phyloP scores from a whole-genome alignment of 23 red algal genomes.

The Chondrus crispus region DNA sequence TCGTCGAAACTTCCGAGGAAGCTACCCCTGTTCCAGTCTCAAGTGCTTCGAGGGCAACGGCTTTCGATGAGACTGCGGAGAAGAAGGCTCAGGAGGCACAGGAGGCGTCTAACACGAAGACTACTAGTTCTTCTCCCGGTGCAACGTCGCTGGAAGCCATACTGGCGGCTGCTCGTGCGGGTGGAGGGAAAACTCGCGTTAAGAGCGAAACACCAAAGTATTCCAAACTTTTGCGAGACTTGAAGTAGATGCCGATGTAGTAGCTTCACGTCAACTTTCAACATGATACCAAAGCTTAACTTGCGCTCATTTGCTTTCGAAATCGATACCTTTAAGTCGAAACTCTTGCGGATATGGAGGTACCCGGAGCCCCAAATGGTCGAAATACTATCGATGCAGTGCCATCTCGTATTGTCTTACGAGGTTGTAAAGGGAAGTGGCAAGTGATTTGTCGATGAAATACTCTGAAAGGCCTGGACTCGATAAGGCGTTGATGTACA shows the following conservation, averaged over 20 bases:
- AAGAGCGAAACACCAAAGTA: slow-evolving; percentile 46
- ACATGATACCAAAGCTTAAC: too few relatives aligned
- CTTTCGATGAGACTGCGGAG: neutral
- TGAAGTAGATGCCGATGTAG: slow-evolving; percentile 22
- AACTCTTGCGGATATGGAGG: too few relatives aligned
- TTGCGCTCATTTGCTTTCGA: too few relatives aligned
- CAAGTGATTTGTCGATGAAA: too few relatives aligned
- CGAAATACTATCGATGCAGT: too few relatives aligned
- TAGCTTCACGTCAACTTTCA: too few relatives aligned
- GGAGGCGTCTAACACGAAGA: neutral
- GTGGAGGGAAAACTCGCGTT: neutral
- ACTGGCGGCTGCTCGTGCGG: slow-evolving; percentile 39
- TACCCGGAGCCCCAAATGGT: too few relatives aligned
- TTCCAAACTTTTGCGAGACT: slow-evolving; percentile 47
- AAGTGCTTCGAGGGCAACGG: neutral
- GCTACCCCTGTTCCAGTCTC: neutral
- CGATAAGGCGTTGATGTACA: too few relatives aligned
- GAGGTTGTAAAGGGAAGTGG: too few relatives aligned
- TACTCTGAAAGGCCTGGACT: too few relatives aligned
- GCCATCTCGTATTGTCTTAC: too few relatives aligned
- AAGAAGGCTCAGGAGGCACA: neutral
- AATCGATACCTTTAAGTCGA: too few relatives aligned
- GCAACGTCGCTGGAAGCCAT: slow-evolving; percentile 53
- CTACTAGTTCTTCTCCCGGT: neutral
- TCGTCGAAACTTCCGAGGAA: neutral